Base-by-base conservation (phyloP, 495 filamentous ascomycete genomes). In the Jackrogersella minutella region DNA sequence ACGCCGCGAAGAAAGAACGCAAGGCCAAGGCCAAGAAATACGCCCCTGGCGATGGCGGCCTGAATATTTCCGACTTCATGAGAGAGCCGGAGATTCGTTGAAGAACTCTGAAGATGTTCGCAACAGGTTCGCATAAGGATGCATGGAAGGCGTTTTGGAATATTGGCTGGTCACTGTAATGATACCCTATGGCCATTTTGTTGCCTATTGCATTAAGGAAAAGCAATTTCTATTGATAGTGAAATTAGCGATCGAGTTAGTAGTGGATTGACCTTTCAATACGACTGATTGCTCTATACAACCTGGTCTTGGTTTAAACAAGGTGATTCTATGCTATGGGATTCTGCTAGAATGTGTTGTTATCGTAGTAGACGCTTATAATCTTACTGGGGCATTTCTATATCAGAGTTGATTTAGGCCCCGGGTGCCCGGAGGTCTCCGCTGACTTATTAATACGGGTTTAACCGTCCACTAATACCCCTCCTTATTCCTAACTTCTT, bases 11-110 rank as follows among this genome's bases (percentile, higher is more conserved):
- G 31, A 58, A 55, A 24, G n/a, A 61, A 9, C 57, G 60, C n/a
- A 69, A 66, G 31, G 69, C 53, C 9, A 70, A 63, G 22, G 56
- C 64, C 8, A 71, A 64, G 59, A 73, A 71, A 55, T 63, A 66
- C 47, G 52, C 52, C 1, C 70, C 68, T 7, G 73, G 73, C 2
- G 75, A 76, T 6, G 68, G 66, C 11, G 77, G 75, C 30, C 64
- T 78, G 14, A 72, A 46, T 19, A 66, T 77, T 22, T 72, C 75
- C 8, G 79, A 80, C 50, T 81, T 78, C 53, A 80, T 82, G 79
- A 66, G 77, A 37, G 78, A 81, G 19, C 76, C 78, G 4, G 77
- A 80, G 47, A 78, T 82, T 51, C 80, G 80, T 22, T 82, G 36
- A 75, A 50, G 16, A 21, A 3, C 2, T 26, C 4, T 58, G 3